Evolutionary conservation across 1,139 yeast genomes (phyloP).

Genomic region (Lodderomyces pseudojiufengensis): DNA sequence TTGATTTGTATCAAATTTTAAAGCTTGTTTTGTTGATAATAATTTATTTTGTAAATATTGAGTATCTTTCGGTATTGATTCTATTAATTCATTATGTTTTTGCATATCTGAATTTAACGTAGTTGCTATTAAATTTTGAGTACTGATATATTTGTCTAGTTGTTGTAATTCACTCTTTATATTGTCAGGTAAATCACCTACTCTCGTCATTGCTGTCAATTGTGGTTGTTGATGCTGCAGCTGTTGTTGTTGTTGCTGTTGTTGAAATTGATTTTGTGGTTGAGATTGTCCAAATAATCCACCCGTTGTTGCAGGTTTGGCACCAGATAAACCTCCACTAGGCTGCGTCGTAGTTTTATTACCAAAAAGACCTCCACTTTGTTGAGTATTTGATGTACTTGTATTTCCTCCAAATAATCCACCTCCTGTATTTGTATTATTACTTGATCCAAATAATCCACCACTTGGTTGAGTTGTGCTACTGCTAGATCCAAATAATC

Average conservation of each 20-base stretch:
- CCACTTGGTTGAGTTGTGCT: constrained; percentile 15
- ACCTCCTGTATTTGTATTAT: constrained; percentile 16
- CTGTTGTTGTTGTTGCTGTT: constrained; percentile 9
- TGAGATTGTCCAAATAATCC: constrained; percentile 6
- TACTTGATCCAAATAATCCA: constrained; percentile 23
- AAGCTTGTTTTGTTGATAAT: constrained; percentile 65
- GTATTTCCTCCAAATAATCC: constrained; percentile 21
- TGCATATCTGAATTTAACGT: constrained; percentile 62
- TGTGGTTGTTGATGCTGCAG: constrained; percentile 26
- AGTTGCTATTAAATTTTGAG: constrained; percentile 80
- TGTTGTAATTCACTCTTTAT: constrained; percentile 75
- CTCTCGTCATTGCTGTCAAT: constrained; percentile 81
- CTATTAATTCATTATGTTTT: constrained; percentile 66
- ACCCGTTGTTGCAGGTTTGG: neutral
- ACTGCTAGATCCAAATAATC: constrained; percentile 8
- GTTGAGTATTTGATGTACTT: constrained; percentile 7
- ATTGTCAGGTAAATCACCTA: constrained; percentile 75
- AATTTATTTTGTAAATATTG: constrained; percentile 63
- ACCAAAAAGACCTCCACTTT: constrained; percentile 23
- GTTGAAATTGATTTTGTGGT: constrained; percentile 6
- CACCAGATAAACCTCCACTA: constrained; percentile 30
- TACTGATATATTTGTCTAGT: constrained; percentile 76
- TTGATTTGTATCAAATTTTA: constrained; percentile 41
- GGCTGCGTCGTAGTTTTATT: constrained; percentile 4
- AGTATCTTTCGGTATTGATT: constrained; percentile 83